Conservation (phyloP, 1,139 yeast species). For the Debaryomyces subglobosus region DNA sequence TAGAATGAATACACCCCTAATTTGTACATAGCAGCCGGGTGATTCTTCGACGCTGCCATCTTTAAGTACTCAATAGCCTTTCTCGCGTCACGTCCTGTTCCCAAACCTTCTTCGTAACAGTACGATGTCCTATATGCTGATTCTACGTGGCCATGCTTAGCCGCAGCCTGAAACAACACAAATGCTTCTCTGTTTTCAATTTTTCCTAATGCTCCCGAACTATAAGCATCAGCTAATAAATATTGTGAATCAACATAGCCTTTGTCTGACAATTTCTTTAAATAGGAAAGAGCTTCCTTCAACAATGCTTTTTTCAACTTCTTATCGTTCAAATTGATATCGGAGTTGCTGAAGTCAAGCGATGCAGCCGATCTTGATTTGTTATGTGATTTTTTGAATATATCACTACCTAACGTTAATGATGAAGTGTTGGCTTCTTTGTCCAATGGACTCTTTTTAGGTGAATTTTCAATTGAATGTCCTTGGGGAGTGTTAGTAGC, state of each 20-base stretch:
- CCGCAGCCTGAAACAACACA: slow-evolving; percentile 79
- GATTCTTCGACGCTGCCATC: slow-evolving; percentile 88
- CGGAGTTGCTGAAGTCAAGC: slow-evolving; percentile 23
- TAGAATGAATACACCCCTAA: slow-evolving; percentile 85
- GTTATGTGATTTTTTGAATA: slow-evolving; percentile 18
- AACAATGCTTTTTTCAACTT: slow-evolving; percentile 53
- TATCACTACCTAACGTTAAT: slow-evolving; percentile 10
- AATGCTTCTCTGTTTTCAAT: slow-evolving; percentile 82
- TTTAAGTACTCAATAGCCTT: slow-evolving; percentile 82
- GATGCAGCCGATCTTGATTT: slow-evolving; percentile 24
- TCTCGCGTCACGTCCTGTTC: slow-evolving; percentile 86
- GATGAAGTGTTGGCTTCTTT: slow-evolving; percentile 11
- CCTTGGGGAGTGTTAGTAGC: slow-evolving; percentile 1
- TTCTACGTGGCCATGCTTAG: slow-evolving; percentile 90
- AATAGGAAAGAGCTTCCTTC: slow-evolving; percentile 74
- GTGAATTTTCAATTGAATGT: slow-evolving; percentile 25
- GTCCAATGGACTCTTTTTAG: slow-evolving; percentile 23
- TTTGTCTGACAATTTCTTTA: slow-evolving; percentile 73
- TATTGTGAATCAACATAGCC: slow-evolving; percentile 93
- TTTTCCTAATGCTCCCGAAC: slow-evolving; percentile 85
- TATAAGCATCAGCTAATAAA: slow-evolving; percentile 81
- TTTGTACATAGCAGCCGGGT: slow-evolving; percentile 94
- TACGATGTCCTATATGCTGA: slow-evolving; percentile 89
- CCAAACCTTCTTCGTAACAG: slow-evolving; percentile 92
- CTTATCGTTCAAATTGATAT: slow-evolving; percentile 29